Percentiles rank a stretch among this genome's conserved stretches.
phyloP scores from a whole-genome alignment of 768 basidiomycete genomes.

The Myochromella boudieri region DNA sequence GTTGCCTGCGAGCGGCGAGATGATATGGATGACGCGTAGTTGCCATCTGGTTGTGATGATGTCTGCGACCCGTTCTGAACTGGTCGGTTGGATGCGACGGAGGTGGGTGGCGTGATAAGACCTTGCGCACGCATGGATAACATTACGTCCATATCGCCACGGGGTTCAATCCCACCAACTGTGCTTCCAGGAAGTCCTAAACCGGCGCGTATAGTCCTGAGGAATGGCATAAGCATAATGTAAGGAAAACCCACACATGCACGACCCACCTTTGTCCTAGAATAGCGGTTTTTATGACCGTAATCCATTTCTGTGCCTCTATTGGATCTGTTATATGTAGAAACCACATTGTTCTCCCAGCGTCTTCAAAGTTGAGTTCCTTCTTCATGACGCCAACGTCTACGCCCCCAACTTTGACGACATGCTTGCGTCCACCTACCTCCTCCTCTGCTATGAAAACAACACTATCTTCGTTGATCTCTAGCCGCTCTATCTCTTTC shows the following conservation, averaged over 20 bases:
- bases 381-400: slow-evolving; percentile 52
- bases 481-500: slow-evolving; percentile 69
- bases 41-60: slow-evolving; percentile 29
- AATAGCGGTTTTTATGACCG: slow-evolving; percentile 69
- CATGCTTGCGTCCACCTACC: slow-evolving; percentile 44
- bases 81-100: slow-evolving; percentile 17
- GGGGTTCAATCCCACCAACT: slow-evolving; percentile 54
- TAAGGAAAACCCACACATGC: not conserved
- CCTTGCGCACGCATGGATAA: slow-evolving; percentile 75
- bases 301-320: slow-evolving; percentile 77
- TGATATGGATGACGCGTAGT: slow-evolving; percentile 48
- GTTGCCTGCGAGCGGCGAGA: slow-evolving; percentile 43
- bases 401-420: slow-evolving; percentile 68
- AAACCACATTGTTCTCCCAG: slow-evolving; percentile 64
- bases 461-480: slow-evolving; percentile 75
- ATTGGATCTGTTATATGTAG: slow-evolving; percentile 60
- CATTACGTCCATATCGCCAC: slow-evolving; percentile 84
- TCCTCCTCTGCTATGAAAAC: slow-evolving; percentile 71
- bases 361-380: slow-evolving; percentile 45
- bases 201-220: slow-evolving; percentile 71
- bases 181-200: slow-evolving; percentile 46
- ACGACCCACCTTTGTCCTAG: slow-evolving; percentile 61
- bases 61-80: slow-evolving; percentile 28
- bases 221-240: not conserved
- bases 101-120: slow-evolving; percentile 39